Conservation (phyloP, 441 rosid genomes). For the Iberis amara region DNA sequence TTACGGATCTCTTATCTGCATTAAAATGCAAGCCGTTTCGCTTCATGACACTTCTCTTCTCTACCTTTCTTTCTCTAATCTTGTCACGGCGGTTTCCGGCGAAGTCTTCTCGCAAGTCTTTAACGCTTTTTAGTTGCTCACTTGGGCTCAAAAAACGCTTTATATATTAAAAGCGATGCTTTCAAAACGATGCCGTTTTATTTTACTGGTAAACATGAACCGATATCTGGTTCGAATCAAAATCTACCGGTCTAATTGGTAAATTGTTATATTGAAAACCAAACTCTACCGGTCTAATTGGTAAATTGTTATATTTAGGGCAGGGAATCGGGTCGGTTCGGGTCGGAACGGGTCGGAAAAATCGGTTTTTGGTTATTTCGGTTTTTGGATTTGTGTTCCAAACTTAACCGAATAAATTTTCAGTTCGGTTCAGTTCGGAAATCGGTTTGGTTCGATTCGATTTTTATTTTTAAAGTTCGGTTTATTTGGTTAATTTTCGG, state of each 20-base stretch:
- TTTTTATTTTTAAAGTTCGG: too few species aligned
- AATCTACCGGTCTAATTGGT: neutral
- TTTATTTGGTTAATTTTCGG: too few species aligned
- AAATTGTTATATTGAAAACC: too few species aligned
- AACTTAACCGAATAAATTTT: too few species aligned
- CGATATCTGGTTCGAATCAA: neutral
- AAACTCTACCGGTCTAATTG: too few species aligned
- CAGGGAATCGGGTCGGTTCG: too few species aligned
- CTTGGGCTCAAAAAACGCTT: constrained; percentile 13
- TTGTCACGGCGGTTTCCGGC: constrained; percentile 25
- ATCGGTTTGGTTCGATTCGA: too few species aligned
- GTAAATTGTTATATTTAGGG: too few species aligned
- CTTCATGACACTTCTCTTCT: constrained; percentile 35
- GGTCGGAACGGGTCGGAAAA: too few species aligned
- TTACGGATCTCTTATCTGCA: constrained; percentile 42
- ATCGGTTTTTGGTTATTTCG: too few species aligned
- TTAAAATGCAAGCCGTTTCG: constrained; percentile 35
- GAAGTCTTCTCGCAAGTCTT: constrained; percentile 8
- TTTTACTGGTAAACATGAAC: neutral
- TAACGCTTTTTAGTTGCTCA: constrained; percentile 17
- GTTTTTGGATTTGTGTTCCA: too few species aligned
- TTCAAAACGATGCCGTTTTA: neutral
- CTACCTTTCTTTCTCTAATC: neutral
- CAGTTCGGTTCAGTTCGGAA: too few species aligned
- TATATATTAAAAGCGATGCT: neutral